phyloP scores from a whole-genome alignment of 306 rosid species.

The Oxytropis ochrocephala region DNA sequence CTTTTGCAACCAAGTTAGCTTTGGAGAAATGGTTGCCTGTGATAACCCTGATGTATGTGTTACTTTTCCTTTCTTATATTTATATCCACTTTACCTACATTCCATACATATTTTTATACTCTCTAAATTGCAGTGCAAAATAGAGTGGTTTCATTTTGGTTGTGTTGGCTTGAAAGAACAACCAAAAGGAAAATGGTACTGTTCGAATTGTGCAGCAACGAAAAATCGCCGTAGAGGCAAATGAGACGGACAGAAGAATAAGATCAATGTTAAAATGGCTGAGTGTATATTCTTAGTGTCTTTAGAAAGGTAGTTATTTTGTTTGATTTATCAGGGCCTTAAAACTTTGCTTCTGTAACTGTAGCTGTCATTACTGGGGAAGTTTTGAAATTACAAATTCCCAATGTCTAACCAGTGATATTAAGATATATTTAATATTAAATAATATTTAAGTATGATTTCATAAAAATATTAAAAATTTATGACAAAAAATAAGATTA shows the following conservation, averaged over 20 bases:
- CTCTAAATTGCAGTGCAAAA: constrained; percentile 39
- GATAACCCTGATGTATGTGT: constrained; percentile 40
- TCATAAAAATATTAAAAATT: too few relatives aligned
- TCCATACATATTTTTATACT: constrained; percentile 5
- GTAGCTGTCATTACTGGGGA: neutral
- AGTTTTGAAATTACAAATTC: neutral
- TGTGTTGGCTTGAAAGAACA: constrained; percentile 50
- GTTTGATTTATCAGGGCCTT: constrained; percentile 5
- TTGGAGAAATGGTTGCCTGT: constrained; percentile 48
- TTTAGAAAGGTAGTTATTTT: neutral
- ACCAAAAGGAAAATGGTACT: constrained; percentile 50
- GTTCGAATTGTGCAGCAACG: constrained; percentile 40
- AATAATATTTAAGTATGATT: too few relatives aligned
- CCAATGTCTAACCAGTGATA: too few relatives aligned
- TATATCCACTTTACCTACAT: neutral
- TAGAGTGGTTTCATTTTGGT: constrained; percentile 54
- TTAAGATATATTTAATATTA: too few relatives aligned
- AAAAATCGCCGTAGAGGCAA: constrained; percentile 46
- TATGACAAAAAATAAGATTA: too few relatives aligned
- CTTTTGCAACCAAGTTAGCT: constrained; percentile 53
- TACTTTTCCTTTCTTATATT: neutral
- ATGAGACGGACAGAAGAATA: constrained; percentile 15
- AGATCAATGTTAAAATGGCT: constrained; percentile 4
- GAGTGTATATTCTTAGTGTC: constrained; percentile 10
- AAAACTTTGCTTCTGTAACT: neutral